Conservation (phyloP, 2,329 filamentous ascomycete genomes). For the Fonsecaea nubica region DNA sequence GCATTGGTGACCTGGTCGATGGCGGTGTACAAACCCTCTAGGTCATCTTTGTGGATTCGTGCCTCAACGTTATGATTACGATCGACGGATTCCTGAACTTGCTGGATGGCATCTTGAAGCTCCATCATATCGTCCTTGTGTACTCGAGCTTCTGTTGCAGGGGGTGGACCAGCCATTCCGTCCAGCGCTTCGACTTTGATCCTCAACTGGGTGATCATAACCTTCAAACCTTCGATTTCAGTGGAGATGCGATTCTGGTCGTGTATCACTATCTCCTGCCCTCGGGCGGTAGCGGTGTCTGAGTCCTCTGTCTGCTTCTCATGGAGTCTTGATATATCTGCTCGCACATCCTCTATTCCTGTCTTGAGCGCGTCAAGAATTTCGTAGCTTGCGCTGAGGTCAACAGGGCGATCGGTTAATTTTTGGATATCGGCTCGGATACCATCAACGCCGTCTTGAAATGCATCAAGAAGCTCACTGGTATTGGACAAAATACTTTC, state of each 20-base stretch:
- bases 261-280: slow-evolving; percentile 64
- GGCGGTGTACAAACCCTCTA: slow-evolving; percentile 54
- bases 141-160: slow-evolving; percentile 49
- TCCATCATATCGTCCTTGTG: slow-evolving; percentile 58
- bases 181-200: slow-evolving; percentile 84
- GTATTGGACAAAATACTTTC: slow-evolving; percentile 62
- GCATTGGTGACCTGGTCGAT: slow-evolving; percentile 61
- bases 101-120: slow-evolving; percentile 52
- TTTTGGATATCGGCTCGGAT: slow-evolving; percentile 77
- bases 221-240: slow-evolving; percentile 85
- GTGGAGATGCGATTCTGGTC: slow-evolving; percentile 63
- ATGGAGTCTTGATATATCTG: slow-evolving; percentile 80
- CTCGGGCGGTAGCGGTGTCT: slow-evolving; percentile 58
- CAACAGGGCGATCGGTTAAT: slow-evolving; percentile 77
- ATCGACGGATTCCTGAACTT: slow-evolving; percentile 61
- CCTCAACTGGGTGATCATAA: slow-evolving; percentile 79
- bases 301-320: slow-evolving; percentile 58
- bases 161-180: slow-evolving; percentile 54
- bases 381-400: slow-evolving; percentile 85
- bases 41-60: slow-evolving; percentile 54
- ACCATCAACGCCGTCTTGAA: slow-evolving; percentile 74
- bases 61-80: slow-evolving; percentile 40
- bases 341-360: slow-evolving; percentile 76
- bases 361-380: slow-evolving; percentile 85
- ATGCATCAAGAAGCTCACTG: slow-evolving; percentile 65